phyloP scores from a whole-genome alignment of 768 basidiomycete genomes.

The Tephrocybe sp. region DNA sequence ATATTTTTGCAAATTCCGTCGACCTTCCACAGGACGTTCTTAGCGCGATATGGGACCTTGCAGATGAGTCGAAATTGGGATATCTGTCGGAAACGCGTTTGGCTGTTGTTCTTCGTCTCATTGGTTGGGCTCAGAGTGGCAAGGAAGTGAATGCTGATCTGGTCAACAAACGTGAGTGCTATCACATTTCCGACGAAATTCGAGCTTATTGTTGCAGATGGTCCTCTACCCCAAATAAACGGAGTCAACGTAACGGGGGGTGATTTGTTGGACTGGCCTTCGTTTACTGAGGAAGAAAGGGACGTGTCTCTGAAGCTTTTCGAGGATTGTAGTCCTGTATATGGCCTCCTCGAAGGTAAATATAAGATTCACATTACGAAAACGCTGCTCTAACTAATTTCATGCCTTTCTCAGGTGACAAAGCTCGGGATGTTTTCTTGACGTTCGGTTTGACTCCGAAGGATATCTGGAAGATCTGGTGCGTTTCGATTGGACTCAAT shows the following conservation, averaged over 20 bases:
- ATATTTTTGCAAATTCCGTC: slow-evolving; percentile 50
- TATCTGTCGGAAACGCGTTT: slow-evolving; percentile 53
- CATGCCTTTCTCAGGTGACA: slow-evolving; percentile 38
- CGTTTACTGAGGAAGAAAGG: slow-evolving; percentile 48
- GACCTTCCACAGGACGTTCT: slow-evolving; percentile 51
- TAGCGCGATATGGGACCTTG: slow-evolving; percentile 61
- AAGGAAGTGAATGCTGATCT: slow-evolving; percentile 37
- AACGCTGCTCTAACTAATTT: neutral
- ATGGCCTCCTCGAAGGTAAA: slow-evolving; percentile 54
- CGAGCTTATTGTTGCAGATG: slow-evolving; percentile 35
- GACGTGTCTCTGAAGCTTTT: slow-evolving; percentile 57
- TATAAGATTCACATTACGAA: neutral
- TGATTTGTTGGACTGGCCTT: slow-evolving; percentile 29
- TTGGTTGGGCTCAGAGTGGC: slow-evolving; percentile 64
- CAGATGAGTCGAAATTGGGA: slow-evolving; percentile 57
- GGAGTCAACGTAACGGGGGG: slow-evolving; percentile 20
- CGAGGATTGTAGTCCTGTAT: slow-evolving; percentile 42
- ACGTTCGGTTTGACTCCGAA: slow-evolving; percentile 56
- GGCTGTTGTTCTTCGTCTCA: slow-evolving; percentile 56
- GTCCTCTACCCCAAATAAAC: slow-evolving; percentile 42
- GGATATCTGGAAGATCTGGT: slow-evolving; percentile 65
- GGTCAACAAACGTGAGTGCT: slow-evolving; percentile 42
- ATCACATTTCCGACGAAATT: neutral
- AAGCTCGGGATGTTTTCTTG: slow-evolving; percentile 61
- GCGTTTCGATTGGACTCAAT: slow-evolving; percentile 14